These are phyloP conservation scores for Fusarium chlamydosporum DNA, from an alignment of 2,329 filamentous ascomycete species.

Conservation along the genomic window DNA sequence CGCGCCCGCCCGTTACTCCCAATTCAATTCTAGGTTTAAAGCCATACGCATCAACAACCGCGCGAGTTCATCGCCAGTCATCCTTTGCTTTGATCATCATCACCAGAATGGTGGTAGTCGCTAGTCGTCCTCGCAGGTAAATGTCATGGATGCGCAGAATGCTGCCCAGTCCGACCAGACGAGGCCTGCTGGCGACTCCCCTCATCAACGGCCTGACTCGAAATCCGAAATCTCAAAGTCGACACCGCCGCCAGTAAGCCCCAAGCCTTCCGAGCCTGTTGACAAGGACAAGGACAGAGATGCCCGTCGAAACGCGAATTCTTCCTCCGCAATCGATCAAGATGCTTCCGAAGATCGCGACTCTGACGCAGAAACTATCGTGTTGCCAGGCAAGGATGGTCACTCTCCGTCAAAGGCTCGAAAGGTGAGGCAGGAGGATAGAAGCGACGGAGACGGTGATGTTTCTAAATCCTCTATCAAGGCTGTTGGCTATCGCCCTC, in stretches of 20 bases:
- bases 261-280: slow-evolving; percentile 40
- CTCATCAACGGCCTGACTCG: slow-evolving; percentile 60
- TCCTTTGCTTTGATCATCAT: slow-evolving; percentile 44
- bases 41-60: slow-evolving; percentile 37
- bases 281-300: slow-evolving; percentile 47
- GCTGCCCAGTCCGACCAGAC: slow-evolving; percentile 73
- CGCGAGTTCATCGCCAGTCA: slow-evolving; percentile 51
- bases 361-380: slow-evolving; percentile 80
- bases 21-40: slow-evolving; percentile 19
- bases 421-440: slow-evolving; percentile 76
- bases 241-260: slow-evolving; percentile 48
- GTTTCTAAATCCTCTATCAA: slow-evolving; percentile 53
- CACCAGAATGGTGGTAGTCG: slow-evolving; percentile 72
- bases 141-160: slow-evolving; percentile 79
- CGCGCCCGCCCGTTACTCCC: slow-evolving; percentile 35
- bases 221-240: slow-evolving; percentile 44
- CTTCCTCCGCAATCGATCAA: slow-evolving; percentile 48
- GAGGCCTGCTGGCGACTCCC: slow-evolving; percentile 69
- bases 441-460: slow-evolving; percentile 67
- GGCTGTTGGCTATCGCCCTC: slow-evolving; percentile 50
- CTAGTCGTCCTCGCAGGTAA: slow-evolving; percentile 66
- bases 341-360: slow-evolving; percentile 69
- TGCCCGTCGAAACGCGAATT: slow-evolving; percentile 54
- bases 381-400: slow-evolving; percentile 75
- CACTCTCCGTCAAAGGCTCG: slow-evolving; percentile 74